Evolutionary conservation across 768 basidiomycete genomes (phyloP).

Genomic region (Suillus ampliporus): DNA sequence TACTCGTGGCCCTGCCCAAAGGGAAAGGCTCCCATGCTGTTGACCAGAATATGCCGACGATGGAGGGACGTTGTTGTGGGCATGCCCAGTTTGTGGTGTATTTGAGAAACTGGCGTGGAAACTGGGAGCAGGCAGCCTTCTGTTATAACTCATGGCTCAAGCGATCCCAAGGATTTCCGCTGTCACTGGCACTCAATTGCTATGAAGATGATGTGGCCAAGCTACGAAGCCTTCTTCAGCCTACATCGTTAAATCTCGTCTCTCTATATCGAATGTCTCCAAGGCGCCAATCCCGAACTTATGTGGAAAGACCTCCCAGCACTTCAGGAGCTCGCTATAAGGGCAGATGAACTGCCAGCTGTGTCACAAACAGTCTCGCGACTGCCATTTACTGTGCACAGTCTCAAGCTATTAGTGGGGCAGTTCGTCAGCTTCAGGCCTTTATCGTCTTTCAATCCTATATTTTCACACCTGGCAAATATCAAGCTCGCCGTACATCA

Average conservation of each 20-base stretch:
- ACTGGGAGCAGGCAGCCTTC: conserved; percentile 17
- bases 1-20: conserved; percentile 9
- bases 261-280: conserved; percentile 14
- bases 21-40: conserved; percentile 39
- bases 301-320: conserved; percentile 26
- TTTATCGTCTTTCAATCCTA: conserved; percentile 19
- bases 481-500: conserved; percentile 11
- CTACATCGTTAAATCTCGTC: conserved; percentile 18
- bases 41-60: conserved; percentile 45
- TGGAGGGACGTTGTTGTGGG: conserved; percentile 48
- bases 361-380: neutral
- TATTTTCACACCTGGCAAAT: conserved; percentile 22
- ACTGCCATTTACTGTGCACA: conserved; percentile 11
- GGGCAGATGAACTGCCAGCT: too few relatives aligned
- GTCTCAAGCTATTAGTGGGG: conserved; percentile 21
- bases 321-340: conserved; percentile 26
- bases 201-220: neutral
- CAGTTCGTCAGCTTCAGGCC: neutral
- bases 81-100: conserved; percentile 52
- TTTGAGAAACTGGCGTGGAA: conserved; percentile 15
- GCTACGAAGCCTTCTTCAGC: conserved; percentile 16
- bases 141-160: conserved; percentile 18
- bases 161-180: conserved; percentile 20
- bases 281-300: conserved; percentile 16
- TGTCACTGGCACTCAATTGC: conserved; percentile 24